These are phyloP conservation scores for Xylaria intraflava DNA, from an alignment of 495 filamentous ascomycete species.

Conservation along the genomic window DNA sequence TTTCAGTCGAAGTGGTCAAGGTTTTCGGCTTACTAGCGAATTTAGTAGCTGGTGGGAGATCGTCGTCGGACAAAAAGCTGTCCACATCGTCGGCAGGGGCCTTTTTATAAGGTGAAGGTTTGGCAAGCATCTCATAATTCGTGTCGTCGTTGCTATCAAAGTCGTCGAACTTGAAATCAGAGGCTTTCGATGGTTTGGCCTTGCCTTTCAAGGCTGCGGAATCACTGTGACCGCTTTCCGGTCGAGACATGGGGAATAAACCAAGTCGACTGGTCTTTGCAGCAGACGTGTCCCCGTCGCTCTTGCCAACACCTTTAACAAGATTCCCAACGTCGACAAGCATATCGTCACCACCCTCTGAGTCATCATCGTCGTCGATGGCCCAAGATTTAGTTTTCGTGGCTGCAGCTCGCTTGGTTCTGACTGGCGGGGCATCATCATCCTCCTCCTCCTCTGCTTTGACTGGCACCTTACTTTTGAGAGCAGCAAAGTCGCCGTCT, in stretches of 20 bases:
- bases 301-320: constrained; percentile 78
- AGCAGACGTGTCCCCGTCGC: constrained; percentile 37
- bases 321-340: constrained; percentile 80
- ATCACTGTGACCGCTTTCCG: constrained; percentile 55
- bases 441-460: constrained; percentile 28
- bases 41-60: constrained; percentile 33
- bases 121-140: constrained; percentile 77
- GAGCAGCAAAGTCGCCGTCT: constrained; percentile 46
- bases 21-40: constrained; percentile 30
- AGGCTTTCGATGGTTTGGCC: constrained; percentile 45
- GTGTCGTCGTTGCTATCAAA: constrained; percentile 67
- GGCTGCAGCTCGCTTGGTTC: constrained; percentile 37
- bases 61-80: constrained; percentile 53
- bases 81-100: constrained; percentile 56
- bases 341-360: constrained; percentile 51
- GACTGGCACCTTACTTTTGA: constrained; percentile 28
- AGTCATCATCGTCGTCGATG: constrained; percentile 38
- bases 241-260: constrained; percentile 66
- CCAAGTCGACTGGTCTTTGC: constrained; percentile 49
- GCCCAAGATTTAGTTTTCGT: constrained; percentile 39
- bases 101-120: constrained; percentile 22
- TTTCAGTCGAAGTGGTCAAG: constrained; percentile 25
- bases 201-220: constrained; percentile 41
- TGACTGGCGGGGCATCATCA: constrained; percentile 21
- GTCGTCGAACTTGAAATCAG: constrained; percentile 28